Evolutionary conservation across 495 filamentous ascomycete species (phyloP).

Genomic region (Neurospora terricola): DNA sequence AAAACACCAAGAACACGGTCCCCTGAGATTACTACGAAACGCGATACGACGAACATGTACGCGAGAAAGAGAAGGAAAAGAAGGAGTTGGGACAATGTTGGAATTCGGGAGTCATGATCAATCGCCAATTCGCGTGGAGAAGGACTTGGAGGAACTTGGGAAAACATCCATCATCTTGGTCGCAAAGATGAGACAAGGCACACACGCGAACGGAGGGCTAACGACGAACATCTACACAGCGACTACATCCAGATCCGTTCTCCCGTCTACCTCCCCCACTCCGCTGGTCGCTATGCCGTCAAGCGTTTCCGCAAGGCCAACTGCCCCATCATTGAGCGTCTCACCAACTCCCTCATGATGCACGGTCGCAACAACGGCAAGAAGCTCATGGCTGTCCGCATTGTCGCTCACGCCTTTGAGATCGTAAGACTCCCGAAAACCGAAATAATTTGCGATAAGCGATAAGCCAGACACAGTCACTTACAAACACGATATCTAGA

Average conservation of each 20-base stretch:
- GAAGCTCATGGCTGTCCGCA: slow-evolving; percentile 99
- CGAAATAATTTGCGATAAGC: neutral
- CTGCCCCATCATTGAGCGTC: slow-evolving; percentile 99
- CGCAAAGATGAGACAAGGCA: neutral
- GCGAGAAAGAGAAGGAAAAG: neutral
- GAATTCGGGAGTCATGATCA: neutral
- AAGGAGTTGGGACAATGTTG: neutral
- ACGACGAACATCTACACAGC: slow-evolving; percentile 45
- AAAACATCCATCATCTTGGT: neutral
- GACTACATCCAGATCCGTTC: slow-evolving; percentile 99
- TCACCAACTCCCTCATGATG: slow-evolving; percentile 99
- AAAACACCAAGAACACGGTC: neutral
- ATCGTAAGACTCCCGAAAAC: slow-evolving; percentile 57
- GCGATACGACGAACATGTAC: neutral
- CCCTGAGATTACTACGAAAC: neutral
- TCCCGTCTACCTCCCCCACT: slow-evolving; percentile 97
- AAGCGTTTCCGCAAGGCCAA: slow-evolving; percentile 99
- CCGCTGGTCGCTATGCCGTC: slow-evolving; percentile 93
- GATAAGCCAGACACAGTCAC: neutral
- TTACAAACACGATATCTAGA: slow-evolving; percentile 41
- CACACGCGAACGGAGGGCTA: slow-evolving; percentile 26
- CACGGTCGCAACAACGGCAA: slow-evolving; percentile 99
- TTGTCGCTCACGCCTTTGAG: slow-evolving; percentile 97
- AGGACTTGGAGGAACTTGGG: neutral
- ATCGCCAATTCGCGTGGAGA: neutral